phyloP scores from a whole-genome alignment of 345 rosid species.

The Moringa oleifera region DNA sequence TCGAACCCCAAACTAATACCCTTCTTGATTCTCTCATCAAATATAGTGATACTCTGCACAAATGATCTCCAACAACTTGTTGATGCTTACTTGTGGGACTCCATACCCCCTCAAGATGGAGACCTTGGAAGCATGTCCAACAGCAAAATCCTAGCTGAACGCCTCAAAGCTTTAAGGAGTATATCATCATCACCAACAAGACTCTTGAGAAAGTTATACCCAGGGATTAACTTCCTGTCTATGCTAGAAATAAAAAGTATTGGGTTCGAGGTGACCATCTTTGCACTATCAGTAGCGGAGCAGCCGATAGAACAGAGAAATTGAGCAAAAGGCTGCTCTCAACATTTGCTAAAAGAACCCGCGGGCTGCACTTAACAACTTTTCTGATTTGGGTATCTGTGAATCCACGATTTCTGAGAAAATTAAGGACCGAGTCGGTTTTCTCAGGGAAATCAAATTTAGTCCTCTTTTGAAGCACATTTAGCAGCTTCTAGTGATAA shows the following conservation, averaged over 20 bases:
- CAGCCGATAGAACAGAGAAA: conserved; percentile 24
- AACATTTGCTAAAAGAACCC: conserved; percentile 10
- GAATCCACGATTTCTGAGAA: conserved; percentile 28
- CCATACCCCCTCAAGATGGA: conserved; percentile 19
- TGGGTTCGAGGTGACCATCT: conserved; percentile 16
- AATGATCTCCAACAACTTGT: conserved; percentile 5
- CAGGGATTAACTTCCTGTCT: conserved; percentile 17
- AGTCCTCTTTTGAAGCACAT: conserved; percentile 9
- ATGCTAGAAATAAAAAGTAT: conserved; percentile 17
- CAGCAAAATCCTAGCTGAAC: conserved; percentile 11
- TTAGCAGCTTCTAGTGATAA: conserved; percentile 25
- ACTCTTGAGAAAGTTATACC: conserved; percentile 18
- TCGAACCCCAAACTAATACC: conserved; percentile 26
- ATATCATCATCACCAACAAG: conserved; percentile 14
- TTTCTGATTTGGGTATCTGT: conserved; percentile 20
- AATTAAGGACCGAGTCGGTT: conserved; percentile 21
- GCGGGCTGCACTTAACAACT: conserved; percentile 15
- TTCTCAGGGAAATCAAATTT: conserved; percentile 17
- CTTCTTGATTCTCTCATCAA: conserved; percentile 16
- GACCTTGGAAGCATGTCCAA: conserved; percentile 16
- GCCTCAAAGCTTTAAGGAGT: conserved; percentile 13
- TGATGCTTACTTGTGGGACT: conserved; percentile 15
- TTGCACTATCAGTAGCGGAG: conserved; percentile 8
- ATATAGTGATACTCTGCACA: conserved; percentile 5
- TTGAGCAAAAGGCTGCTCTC: conserved; percentile 27